These are phyloP conservation scores for Schwanniomyces pseudopolymorphus DNA, from an alignment of 805 yeast species.

Conservation along the genomic window DNA sequence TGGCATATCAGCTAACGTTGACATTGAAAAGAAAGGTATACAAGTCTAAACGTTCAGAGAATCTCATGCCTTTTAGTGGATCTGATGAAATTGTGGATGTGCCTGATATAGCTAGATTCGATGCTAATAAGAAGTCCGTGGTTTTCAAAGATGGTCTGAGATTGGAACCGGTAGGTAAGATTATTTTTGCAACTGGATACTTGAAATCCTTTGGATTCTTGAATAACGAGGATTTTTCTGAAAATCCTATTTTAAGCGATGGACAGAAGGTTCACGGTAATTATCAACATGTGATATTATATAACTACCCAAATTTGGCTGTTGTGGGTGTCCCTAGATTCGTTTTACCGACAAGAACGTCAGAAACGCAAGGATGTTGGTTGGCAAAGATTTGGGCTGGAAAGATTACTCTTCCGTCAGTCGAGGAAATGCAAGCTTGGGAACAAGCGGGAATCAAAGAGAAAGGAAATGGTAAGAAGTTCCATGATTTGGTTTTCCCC, in stretches of 20 bases:
- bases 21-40: conserved; percentile 22
- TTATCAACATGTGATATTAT: conserved; percentile 42
- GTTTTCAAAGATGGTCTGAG: conserved; percentile 22
- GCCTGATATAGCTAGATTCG: conserved; percentile 39
- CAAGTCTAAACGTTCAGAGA: conserved; percentile 11
- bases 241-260: conserved; percentile 22
- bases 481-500: conserved; percentile 41
- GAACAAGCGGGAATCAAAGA: conserved; percentile 19
- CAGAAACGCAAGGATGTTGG: conserved; percentile 45
- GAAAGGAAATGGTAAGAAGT: conserved; percentile 16
- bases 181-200: conserved; percentile 42
- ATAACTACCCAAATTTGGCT: conserved; percentile 42
- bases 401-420: conserved; percentile 33
- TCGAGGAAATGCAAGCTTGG: conserved; percentile 29
- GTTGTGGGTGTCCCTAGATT: conserved; percentile 40
- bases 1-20: conserved; percentile 59
- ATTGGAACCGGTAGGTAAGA: conserved; percentile 23
- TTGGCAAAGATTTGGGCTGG: conserved; percentile 38
- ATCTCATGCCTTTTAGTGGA: conserved; percentile 4
- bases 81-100: conserved; percentile 23
- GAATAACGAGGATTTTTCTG: conserved; percentile 4
- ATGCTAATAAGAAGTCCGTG: conserved; percentile 26
- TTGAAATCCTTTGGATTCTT: conserved; percentile 36
- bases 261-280: conserved; percentile 37
- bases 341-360: conserved; percentile 43